Percentiles rank a stretch among this genome's conserved stretches.
Evolutionary conservation across 2,329 filamentous ascomycete species (phyloP).

Genomic region (Fusarium nelsonii): DNA sequence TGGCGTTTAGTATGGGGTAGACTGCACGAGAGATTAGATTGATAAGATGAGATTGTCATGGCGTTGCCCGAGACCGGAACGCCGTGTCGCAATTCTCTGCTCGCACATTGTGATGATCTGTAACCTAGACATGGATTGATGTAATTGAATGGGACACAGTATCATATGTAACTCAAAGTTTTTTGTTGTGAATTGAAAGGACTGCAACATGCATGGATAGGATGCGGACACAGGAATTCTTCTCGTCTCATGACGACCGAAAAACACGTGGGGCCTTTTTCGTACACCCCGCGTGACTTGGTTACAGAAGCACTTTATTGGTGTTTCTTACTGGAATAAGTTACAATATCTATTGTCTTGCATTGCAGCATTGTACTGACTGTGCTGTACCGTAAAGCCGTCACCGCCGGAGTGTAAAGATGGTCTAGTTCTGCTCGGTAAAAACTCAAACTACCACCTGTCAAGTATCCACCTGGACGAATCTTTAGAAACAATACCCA

Average conservation of each 20-base stretch:
- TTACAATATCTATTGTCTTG: slow-evolving; percentile 1
- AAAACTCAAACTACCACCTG: slow-evolving; percentile 23
- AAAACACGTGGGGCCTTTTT: slow-evolving; percentile 30
- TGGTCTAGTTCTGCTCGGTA: slow-evolving; percentile 1
- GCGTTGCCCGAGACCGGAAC: slow-evolving; percentile 35
- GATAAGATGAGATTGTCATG: slow-evolving; percentile 43
- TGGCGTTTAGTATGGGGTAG: slow-evolving; percentile 36
- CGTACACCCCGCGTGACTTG: slow-evolving; percentile 16
- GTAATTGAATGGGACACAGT: not conserved
- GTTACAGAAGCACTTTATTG: slow-evolving; percentile 1
- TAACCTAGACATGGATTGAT: slow-evolving; percentile 1
- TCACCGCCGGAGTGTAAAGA: slow-evolving; percentile 29
- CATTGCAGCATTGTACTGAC: not conserved
- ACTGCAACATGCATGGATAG: slow-evolving; percentile 2
- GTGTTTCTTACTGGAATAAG: not conserved
- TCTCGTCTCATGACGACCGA: slow-evolving; percentile 37
- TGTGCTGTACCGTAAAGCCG: slow-evolving; percentile 1
- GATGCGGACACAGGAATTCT: slow-evolving; percentile 24
- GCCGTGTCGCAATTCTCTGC: slow-evolving; percentile 31
- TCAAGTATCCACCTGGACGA: slow-evolving; percentile 13
- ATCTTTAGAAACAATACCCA: slow-evolving; percentile 2
- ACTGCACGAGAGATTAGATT: slow-evolving; percentile 35
- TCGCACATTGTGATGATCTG: slow-evolving; percentile 28
- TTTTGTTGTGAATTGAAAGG: slow-evolving; percentile 7
- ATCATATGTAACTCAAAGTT: slow-evolving; percentile 33